phyloP scores from a whole-genome alignment of 345 rosid genomes.

The Firmiana major region DNA sequence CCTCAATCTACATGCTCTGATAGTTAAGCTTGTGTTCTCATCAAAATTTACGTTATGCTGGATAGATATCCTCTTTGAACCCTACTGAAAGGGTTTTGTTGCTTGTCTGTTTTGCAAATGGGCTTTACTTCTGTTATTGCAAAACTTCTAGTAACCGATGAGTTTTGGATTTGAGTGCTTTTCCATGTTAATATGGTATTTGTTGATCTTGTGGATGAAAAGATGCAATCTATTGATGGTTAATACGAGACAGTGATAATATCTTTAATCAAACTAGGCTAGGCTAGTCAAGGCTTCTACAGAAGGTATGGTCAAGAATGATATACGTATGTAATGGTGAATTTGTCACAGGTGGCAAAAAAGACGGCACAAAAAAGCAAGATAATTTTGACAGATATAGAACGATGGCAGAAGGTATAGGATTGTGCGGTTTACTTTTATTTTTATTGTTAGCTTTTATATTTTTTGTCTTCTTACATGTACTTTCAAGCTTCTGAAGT shows the following conservation, averaged over 20 bases:
- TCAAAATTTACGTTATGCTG: neutral
- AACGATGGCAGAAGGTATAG: conserved; percentile 93
- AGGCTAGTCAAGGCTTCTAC: neutral
- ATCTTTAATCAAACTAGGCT: neutral
- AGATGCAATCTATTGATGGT: neutral
- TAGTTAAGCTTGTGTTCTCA: neutral
- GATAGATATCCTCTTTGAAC: neutral
- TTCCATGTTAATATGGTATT: neutral
- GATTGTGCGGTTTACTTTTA: neutral
- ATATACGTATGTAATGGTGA: conserved; percentile 8
- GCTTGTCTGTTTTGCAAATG: neutral
- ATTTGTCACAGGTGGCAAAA: conserved; percentile 67
- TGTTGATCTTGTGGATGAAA: neutral
- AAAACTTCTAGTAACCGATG: neutral
- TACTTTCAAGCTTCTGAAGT: conserved; percentile 23
- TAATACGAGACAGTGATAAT: neutral
- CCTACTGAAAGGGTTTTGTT: neutral
- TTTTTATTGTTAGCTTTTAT: neutral
- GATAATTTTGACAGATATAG: conserved; percentile 81
- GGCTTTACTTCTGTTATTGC: neutral
- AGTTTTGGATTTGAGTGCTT: neutral
- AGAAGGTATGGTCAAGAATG: neutral
- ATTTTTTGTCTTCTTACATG: conserved; percentile 11
- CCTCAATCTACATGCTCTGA: neutral
- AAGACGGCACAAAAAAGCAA: conserved; percentile 85